Conservation (phyloP, 1,139 yeast genomes). For the Geotrichum fermentans region DNA sequence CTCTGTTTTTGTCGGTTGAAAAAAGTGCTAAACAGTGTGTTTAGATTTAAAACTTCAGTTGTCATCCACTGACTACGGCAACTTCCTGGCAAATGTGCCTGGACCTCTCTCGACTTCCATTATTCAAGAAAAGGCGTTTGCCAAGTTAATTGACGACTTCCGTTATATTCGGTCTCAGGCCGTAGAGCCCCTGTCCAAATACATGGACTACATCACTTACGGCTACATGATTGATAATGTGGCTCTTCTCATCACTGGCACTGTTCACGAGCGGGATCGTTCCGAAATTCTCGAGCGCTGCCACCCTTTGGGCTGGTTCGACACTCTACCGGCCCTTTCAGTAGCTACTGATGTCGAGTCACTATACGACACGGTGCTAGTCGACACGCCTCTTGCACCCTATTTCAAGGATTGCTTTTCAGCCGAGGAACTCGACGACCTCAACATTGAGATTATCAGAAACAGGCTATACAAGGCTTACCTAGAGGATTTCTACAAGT, state of each 20-base stretch:
- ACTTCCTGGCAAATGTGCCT: constrained; percentile 75
- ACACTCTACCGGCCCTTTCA: constrained; percentile 88
- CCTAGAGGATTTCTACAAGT: constrained; percentile 75
- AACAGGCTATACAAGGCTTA: constrained; percentile 89
- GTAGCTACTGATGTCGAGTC: constrained; percentile 94
- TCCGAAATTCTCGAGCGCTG: constrained; percentile 81
- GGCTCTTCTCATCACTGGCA: constrained; percentile 91
- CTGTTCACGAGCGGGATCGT: constrained; percentile 89
- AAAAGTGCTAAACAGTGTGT: not conserved
- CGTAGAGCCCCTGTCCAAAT: constrained; percentile 69
- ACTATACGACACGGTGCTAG: constrained; percentile 82
- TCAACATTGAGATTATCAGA: constrained; percentile 90
- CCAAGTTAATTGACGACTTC: constrained; percentile 75
- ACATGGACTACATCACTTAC: constrained; percentile 85
- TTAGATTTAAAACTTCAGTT: constrained; percentile 82
- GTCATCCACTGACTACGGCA: constrained; percentile 93
- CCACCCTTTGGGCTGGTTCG: constrained; percentile 98
- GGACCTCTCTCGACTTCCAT: constrained; percentile 77
- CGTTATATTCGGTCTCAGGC: constrained; percentile 81
- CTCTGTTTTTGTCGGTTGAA: not conserved
- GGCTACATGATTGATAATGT: constrained; percentile 98
- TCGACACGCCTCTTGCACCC: constrained; percentile 96
- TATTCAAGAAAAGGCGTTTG: constrained; percentile 72
- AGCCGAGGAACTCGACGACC: constrained; percentile 89
- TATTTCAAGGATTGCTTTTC: constrained; percentile 86